Percentiles rank a stretch among this genome's conserved stretches.
Evolutionary conservation across 2,329 filamentous ascomycete genomes (phyloP).

Genomic region (Paraconiothyrium brasiliense): DNA sequence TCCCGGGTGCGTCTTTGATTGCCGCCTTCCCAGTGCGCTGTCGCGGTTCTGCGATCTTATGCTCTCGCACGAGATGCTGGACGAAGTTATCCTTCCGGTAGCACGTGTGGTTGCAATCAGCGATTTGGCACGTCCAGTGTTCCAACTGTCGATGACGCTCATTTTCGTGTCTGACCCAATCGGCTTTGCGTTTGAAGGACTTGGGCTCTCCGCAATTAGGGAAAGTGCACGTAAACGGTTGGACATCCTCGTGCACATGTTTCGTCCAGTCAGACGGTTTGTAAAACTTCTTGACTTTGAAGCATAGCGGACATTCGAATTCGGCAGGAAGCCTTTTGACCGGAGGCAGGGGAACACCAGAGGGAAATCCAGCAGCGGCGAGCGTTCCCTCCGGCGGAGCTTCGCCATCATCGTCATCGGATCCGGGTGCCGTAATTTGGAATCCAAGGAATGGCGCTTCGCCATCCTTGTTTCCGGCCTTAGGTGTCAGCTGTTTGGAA

Average conservation of each 20-base stretch:
- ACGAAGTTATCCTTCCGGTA: constrained; percentile 92
- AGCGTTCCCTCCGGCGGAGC: constrained; percentile 73
- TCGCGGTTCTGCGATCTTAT: constrained; percentile 85
- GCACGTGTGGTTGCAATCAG: constrained; percentile 83
- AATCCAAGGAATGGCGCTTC: constrained; percentile 66
- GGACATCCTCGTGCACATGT: constrained; percentile 91
- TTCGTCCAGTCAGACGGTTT: constrained; percentile 98
- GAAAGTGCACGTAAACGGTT: constrained; percentile 94
- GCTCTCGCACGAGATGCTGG: constrained; percentile 89
- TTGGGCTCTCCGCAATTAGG: constrained; percentile 83
- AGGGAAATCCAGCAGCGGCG: constrained; percentile 77
- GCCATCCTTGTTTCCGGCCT: constrained; percentile 65
- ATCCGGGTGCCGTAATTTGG: constrained; percentile 63
- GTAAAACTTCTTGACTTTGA: constrained; percentile 81
- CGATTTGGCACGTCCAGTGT: constrained; percentile 86
- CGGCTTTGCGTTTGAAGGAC: constrained; percentile 93
- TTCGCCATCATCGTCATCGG: constrained; percentile 72
- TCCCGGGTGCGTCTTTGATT: constrained; percentile 40
- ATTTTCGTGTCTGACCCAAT: constrained; percentile 95
- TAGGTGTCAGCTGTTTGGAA: constrained; percentile 68
- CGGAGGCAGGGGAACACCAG: constrained; percentile 83
- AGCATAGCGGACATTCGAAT: constrained; percentile 91
- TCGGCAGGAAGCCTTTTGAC: constrained; percentile 80
- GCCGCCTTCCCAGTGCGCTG: constrained; percentile 69
- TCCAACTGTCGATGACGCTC: constrained; percentile 89